Conservation (phyloP, 2,329 filamentous ascomycete genomes). For the Aaosphaeria arxii region DNA sequence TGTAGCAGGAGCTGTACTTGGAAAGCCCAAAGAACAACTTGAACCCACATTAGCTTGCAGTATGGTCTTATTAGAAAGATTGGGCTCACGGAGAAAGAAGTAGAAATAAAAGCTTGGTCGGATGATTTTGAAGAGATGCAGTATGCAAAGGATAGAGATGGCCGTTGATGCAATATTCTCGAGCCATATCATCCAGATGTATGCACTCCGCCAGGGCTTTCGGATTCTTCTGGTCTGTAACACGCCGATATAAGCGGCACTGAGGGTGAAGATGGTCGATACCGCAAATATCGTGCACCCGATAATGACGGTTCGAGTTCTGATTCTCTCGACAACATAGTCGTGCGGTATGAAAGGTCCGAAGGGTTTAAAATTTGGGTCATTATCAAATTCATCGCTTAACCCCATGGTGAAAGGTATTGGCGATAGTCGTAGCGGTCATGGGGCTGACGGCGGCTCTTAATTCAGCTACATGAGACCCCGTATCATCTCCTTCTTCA, state of each 20-base stretch:
- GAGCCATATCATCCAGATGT: slow-evolving; percentile 50
- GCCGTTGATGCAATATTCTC: slow-evolving; percentile 43
- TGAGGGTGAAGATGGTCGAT: slow-evolving; percentile 14
- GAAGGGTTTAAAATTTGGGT: slow-evolving; percentile 17
- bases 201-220: slow-evolving; percentile 34
- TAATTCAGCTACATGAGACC: too few species aligned
- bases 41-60: slow-evolving; percentile 2
- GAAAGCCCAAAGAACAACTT: slow-evolving; percentile 37
- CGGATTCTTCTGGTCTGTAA: slow-evolving; percentile 23
- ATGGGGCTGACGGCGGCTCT: too few species aligned
- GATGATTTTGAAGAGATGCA: slow-evolving; percentile 33
- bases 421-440: too few species aligned
- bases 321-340: slow-evolving; percentile 16
- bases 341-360: slow-evolving; percentile 21
- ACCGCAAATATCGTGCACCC: slow-evolving; percentile 17
- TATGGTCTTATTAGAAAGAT: not conserved
- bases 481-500: too few species aligned
- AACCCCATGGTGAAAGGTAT: too few species aligned
- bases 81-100: slow-evolving; percentile 2
- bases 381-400: not conserved
- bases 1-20: slow-evolving; percentile 38
- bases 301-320: slow-evolving; percentile 13
- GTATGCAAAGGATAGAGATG: slow-evolving; percentile 41
- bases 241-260: slow-evolving; percentile 28
- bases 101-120: slow-evolving; percentile 15